Percentiles rank a stretch among this genome's conserved stretches.
These are phyloP conservation scores for Thermothelomyces thermophilus DNA, from an alignment of 2,329 filamentous ascomycete genomes.

Conservation along the genomic window DNA sequence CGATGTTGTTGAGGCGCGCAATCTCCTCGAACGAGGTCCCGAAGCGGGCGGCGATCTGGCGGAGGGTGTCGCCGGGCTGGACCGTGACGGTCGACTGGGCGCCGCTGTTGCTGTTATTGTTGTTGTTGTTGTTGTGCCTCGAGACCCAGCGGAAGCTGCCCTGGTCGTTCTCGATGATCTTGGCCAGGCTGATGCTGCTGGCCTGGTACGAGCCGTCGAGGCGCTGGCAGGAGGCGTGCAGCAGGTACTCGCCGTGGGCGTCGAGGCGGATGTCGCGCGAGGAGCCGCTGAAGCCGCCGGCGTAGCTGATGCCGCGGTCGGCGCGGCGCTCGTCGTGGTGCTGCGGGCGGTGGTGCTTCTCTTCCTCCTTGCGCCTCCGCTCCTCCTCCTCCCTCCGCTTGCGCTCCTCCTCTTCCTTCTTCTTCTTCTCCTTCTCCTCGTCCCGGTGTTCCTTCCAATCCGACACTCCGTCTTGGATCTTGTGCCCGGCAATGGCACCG, in stretches of 20 bases:
- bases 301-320: constrained; percentile 20
- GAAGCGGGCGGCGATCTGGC: constrained; percentile 32
- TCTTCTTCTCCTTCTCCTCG: constrained; percentile 30
- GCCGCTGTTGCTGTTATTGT: constrained; percentile 17
- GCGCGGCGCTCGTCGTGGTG: neutral
- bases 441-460: constrained; percentile 37
- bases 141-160: constrained; percentile 34
- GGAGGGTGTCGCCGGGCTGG: constrained; percentile 37
- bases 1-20: constrained; percentile 34
- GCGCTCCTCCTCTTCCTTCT: constrained; percentile 26
- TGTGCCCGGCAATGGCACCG: constrained; percentile 37
- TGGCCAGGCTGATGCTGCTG: constrained; percentile 33
- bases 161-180: constrained; percentile 31
- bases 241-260: constrained; percentile 27
- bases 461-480: constrained; percentile 34
- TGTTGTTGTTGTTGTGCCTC: constrained; percentile 14
- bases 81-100: constrained; percentile 29
- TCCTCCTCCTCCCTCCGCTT: constrained; percentile 20
- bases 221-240: constrained; percentile 31
- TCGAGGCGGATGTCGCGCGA: constrained; percentile 33
- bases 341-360: constrained; percentile 15
- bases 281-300: constrained; percentile 32
- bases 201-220: constrained; percentile 30
- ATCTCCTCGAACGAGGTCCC: constrained; percentile 34
- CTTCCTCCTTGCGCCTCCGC: constrained; percentile 23